Evolutionary conservation across 768 basidiomycete genomes (phyloP).

Genomic region (Crassisporium funariophilum): DNA sequence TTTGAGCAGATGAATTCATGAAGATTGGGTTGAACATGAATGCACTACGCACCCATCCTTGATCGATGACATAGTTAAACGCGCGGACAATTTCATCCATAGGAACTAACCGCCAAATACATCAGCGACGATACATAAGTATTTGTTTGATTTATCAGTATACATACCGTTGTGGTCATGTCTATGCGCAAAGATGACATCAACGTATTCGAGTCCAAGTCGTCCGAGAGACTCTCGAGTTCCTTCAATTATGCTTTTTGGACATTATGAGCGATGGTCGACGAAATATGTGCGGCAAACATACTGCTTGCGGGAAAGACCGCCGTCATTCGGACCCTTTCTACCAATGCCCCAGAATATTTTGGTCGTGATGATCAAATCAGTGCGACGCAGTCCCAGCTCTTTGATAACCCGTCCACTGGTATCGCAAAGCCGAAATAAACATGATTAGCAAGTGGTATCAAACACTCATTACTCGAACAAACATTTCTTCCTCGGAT

Average conservation of each 20-base stretch:
- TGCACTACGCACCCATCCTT: constrained; percentile 75
- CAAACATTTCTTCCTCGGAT: constrained; percentile 71
- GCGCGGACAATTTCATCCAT: constrained; percentile 79
- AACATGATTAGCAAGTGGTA: background rate
- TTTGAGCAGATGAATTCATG: too few relatives aligned
- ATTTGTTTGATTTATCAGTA: background rate
- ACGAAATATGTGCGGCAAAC: constrained; percentile 14
- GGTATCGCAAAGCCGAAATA: too few relatives aligned
- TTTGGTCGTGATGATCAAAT: constrained; percentile 74
- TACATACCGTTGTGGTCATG: constrained; percentile 51
- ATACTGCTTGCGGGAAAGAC: constrained; percentile 58
- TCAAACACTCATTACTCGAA: background rate
- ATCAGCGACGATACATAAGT: too few relatives aligned
- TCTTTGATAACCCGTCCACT: constrained; percentile 73
- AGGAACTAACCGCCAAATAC: constrained; percentile 35
- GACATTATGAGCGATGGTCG: background rate
- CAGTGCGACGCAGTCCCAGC: constrained; percentile 60
- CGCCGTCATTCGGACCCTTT: constrained; percentile 55
- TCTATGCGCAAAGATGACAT: constrained; percentile 68
- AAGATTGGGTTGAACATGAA: too few relatives aligned
- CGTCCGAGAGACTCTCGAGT: constrained; percentile 62
- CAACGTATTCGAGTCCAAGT: constrained; percentile 70
- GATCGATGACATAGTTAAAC: constrained; percentile 72
- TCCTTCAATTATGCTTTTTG: constrained; percentile 66
- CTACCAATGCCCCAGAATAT: constrained; percentile 72